Conservation (phyloP, 1,284 basidiomycete species). For the Microbotryomycetes sp. region DNA sequence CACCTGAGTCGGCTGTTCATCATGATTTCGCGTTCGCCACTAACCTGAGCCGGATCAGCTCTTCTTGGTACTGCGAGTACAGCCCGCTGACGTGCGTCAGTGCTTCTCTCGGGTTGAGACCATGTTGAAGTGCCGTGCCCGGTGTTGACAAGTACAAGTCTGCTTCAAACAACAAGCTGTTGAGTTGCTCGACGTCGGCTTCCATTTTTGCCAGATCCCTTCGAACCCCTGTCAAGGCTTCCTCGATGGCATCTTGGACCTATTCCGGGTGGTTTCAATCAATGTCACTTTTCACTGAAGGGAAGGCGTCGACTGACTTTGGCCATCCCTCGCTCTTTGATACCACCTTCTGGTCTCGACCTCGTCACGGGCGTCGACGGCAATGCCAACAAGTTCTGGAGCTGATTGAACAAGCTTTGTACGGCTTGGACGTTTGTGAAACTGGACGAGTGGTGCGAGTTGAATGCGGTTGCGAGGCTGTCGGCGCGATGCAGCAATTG, state of each 20-base stretch:
- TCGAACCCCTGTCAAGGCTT: constrained; percentile 14
- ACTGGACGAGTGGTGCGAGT: constrained; percentile 20
- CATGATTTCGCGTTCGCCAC: too few relatives aligned
- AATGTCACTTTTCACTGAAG: too few relatives aligned
- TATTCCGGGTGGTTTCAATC: too few relatives aligned
- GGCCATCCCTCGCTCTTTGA: constrained; percentile 23
- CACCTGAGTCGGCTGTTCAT: too few relatives aligned
- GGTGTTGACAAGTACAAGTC: constrained; percentile 25
- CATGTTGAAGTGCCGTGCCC: constrained; percentile 20
- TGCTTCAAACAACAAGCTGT: constrained; percentile 22
- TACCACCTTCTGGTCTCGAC: constrained; percentile 22
- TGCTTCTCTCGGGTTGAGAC: constrained; percentile 28
- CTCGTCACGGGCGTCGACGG: constrained; percentile 20
- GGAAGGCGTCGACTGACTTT: neutral
- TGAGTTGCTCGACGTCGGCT: constrained; percentile 22
- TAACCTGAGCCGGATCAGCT: constrained; percentile 27
- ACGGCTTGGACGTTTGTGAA: constrained; percentile 19
- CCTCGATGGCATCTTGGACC: constrained; percentile 28
- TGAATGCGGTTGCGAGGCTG: constrained; percentile 21
- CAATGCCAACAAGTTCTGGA: constrained; percentile 24
- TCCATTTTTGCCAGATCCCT: constrained; percentile 28
- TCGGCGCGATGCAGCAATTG: constrained; percentile 26
- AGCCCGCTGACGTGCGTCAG: constrained; percentile 22
- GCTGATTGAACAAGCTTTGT: constrained; percentile 14
- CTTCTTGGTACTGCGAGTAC: constrained; percentile 23